Evolutionary conservation across 495 filamentous ascomycete genomes (phyloP).

Genomic region (Lepraria neglecta): DNA sequence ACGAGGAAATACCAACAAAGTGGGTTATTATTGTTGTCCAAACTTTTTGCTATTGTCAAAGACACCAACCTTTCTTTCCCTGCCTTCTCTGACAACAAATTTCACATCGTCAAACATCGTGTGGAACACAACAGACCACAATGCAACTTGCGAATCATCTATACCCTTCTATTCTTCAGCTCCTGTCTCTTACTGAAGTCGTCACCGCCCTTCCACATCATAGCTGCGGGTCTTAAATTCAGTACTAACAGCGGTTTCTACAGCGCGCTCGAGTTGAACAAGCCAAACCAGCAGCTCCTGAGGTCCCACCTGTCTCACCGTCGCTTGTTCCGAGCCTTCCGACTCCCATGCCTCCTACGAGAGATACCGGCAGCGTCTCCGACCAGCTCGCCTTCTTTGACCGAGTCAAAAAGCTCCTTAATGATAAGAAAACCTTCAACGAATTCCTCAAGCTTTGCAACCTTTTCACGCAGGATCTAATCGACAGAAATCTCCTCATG

Average conservation of each 20-base stretch:
- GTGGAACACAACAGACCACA: no score
- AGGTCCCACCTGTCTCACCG: conserved; percentile 70
- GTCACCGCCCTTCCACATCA: neutral
- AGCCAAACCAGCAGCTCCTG: conserved; percentile 55
- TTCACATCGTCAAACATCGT: neutral
- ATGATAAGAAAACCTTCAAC: conserved; percentile 81
- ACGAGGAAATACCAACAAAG: conserved; percentile 49
- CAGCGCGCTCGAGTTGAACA: conserved; percentile 61
- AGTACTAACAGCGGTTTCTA: conserved; percentile 4
- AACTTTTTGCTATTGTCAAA: neutral
- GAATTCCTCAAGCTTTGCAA: conserved; percentile 97
- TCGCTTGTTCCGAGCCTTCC: conserved; percentile 81
- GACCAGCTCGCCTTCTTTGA: conserved; percentile 95
- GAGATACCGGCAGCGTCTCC: conserved; percentile 51
- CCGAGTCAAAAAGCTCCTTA: conserved; percentile 89
- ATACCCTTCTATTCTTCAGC: no score
- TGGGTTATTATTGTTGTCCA: conserved; percentile 23
- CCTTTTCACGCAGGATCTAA: conserved; percentile 82
- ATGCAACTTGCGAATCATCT: no score
- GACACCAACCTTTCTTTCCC: conserved; percentile 2
- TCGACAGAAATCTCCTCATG: conserved; percentile 72
- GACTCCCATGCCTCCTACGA: conserved; percentile 70
- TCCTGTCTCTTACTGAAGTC: no score
- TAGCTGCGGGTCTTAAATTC: neutral
- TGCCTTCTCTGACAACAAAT: neutral